phyloP scores from a whole-genome alignment of 202 grass and related monocot genomes.

The Thinopyrum obtusiflorum region DNA sequence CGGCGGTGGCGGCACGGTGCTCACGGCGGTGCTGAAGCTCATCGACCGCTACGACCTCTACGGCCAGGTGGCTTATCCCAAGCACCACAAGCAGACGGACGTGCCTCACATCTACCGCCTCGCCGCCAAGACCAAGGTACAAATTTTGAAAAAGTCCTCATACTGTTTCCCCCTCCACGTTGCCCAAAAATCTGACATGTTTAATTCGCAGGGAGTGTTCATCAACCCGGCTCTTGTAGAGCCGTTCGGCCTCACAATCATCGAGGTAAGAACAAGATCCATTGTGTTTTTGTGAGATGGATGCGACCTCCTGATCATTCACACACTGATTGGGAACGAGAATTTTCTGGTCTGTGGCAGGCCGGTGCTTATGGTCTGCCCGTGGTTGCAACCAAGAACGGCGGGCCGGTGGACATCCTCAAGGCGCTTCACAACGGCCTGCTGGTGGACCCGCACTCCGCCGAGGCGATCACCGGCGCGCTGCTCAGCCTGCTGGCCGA shows the following conservation, averaged over 20 bases:
- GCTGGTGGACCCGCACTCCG: conserved; percentile 88
- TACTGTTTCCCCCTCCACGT: not conserved
- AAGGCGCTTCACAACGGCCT: conserved; percentile 76
- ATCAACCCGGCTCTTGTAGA: conserved; percentile 93
- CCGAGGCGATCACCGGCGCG: conserved; percentile 55
- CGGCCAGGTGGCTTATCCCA: conserved; percentile 87
- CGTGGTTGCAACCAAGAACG: conserved; percentile 82
- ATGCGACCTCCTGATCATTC: not conserved
- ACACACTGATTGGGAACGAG: too few relatives aligned
- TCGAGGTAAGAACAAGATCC: conserved; percentile 51
- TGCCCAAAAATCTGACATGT: not conserved
- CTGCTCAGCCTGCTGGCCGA: conserved; percentile 71
- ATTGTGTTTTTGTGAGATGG: not conserved
- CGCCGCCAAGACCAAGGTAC: conserved; percentile 87
- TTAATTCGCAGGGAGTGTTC: conserved; percentile 69
- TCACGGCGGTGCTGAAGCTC: conserved; percentile 78
- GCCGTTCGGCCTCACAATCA: conserved; percentile 91
- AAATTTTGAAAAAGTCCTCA: not conserved
- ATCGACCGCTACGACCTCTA: conserved; percentile 89
- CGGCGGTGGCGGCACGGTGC: conserved; percentile 52
- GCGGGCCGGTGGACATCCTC: conserved; percentile 94
- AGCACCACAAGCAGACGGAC: conserved; percentile 91
- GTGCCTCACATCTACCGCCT: conserved; percentile 91
- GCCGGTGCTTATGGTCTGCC: conserved; percentile 90
- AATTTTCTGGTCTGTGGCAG: conserved; percentile 11